Evolutionary conservation across 805 yeast species (phyloP).

Genomic region (Hyphopichia homilentoma): DNA sequence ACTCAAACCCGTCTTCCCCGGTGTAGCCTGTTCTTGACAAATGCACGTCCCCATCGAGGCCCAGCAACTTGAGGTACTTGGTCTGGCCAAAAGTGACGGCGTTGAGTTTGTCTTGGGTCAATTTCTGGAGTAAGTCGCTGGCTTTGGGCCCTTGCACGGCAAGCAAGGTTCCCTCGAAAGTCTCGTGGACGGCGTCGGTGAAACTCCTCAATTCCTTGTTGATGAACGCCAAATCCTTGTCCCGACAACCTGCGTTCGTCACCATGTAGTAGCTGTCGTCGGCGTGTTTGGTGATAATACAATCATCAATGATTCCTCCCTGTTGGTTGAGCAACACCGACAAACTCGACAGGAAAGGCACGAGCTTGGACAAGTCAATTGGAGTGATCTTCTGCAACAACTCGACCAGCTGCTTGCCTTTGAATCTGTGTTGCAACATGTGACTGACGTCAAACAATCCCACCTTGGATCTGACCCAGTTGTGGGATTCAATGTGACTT

Average conservation of each 20-base stretch:
- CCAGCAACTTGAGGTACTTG: constrained; percentile 41
- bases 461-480: constrained; percentile 85
- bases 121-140: constrained; percentile 58
- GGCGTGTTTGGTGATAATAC: constrained; percentile 84
- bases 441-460: constrained; percentile 97
- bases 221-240: constrained; percentile 69
- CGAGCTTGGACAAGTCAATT: constrained; percentile 62
- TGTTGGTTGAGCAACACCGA: constrained; percentile 69
- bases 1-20: constrained; percentile 97
- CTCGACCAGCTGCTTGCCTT: constrained; percentile 62
- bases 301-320: constrained; percentile 90
- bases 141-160: constrained; percentile 95
- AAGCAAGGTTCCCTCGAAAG: constrained; percentile 69
- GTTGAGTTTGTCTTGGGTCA: constrained; percentile 56
- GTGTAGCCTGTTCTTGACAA: constrained; percentile 97
- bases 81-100: constrained; percentile 74
- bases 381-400: constrained; percentile 86
- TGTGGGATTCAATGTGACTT: constrained; percentile 87
- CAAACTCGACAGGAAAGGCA: constrained; percentile 61
- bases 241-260: constrained; percentile 94
- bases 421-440: constrained; percentile 86
- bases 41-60: constrained; percentile 50
- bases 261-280: constrained; percentile 78
- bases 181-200: constrained; percentile 33
- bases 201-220: constrained; percentile 44